These are phyloP conservation scores for Jaapia argillacea DNA, from an alignment of 768 basidiomycete species.

Conservation along the genomic window DNA sequence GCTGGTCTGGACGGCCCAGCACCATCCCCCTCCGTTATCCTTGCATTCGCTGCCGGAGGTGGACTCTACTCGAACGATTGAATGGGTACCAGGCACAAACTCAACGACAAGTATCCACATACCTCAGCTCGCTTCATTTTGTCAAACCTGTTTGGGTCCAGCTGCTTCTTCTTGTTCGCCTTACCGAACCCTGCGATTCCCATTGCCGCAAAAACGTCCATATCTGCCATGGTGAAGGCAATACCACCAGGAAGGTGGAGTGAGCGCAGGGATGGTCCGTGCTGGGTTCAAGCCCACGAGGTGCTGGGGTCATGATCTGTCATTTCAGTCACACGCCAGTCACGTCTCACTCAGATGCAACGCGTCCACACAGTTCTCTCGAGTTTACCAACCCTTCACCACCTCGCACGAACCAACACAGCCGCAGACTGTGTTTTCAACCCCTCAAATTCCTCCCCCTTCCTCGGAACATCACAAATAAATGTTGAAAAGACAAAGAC, in stretches of 20 bases:
- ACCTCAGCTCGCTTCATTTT: slow-evolving; percentile 54
- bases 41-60: no score
- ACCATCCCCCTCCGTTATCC: no score
- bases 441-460: no score
- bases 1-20: slow-evolving; percentile 1
- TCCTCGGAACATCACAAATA: no score
- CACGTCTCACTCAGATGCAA: background rate
- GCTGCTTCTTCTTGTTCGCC: slow-evolving; percentile 47
- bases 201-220: slow-evolving; percentile 73
- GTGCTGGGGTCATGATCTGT: background rate
- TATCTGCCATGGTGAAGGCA: slow-evolving; percentile 34
- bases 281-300: background rate
- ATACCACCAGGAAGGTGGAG: background rate
- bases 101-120: slow-evolving; percentile 2
- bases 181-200: slow-evolving; percentile 83
- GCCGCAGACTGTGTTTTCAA: background rate
- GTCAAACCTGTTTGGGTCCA: slow-evolving; percentile 74
- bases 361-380: background rate
- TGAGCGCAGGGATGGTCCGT: background rate
- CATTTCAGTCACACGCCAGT: background rate
- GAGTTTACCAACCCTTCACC: no score
- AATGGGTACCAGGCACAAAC: no score
- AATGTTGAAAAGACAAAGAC: slow-evolving; percentile 50
- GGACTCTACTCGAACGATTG: no score
- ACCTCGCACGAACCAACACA: no score